Base-by-base conservation (phyloP, 2,329 filamentous ascomycete genomes). In the Aspergillus sp. region DNA sequence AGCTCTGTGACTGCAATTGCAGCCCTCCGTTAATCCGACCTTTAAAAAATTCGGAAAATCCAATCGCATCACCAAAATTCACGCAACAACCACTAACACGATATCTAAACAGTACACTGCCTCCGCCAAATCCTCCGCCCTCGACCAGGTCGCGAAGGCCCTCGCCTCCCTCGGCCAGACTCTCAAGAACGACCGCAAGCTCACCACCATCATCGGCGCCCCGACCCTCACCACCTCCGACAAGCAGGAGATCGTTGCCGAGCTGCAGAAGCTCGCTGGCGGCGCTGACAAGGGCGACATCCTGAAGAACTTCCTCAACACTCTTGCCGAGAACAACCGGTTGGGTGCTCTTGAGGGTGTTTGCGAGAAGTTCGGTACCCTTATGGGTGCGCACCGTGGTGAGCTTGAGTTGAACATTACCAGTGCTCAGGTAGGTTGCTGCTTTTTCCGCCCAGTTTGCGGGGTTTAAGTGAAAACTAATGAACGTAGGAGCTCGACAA, bases 291-390 rank as follows among this genome's bases (percentile, higher is more conserved):
- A 87, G 75, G 77, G 74, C 68, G 83, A 88, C 67, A 88, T 90
- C 55, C 77, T 97, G 72, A 90, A 93, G 84, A 94, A 96, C 82
- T 90, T 98, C 79, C 82, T 98, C 61, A 68, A 77, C 49, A 87
- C 91, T 49, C 82, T 98, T 50, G 91, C 93, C 59, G 88, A 93
- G 77, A 95, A 98, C 84, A 98, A 98, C 83, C 83, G 93, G 60
- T 79, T 98, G 60, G 83, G 84, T 56, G 77, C 93, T 54, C 80
- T 98, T 54, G 79, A 85, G 71, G 84, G 85, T 61, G 85, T 97
- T 55, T 84, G 83, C 68, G 82, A 86, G 67, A 96, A 97, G 82
- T 98, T 96, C 66, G 78, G 68, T 58, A 79, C 84, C 68, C 76
- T 98, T 65, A 95, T 97, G 79, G 83, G 88, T 64, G 93, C 93